Percentiles rank a stretch among this genome's conserved stretches.
Conservation (phyloP, 2,329 filamentous ascomycete species). For the Neocatenulostroma microsporum region DNA sequence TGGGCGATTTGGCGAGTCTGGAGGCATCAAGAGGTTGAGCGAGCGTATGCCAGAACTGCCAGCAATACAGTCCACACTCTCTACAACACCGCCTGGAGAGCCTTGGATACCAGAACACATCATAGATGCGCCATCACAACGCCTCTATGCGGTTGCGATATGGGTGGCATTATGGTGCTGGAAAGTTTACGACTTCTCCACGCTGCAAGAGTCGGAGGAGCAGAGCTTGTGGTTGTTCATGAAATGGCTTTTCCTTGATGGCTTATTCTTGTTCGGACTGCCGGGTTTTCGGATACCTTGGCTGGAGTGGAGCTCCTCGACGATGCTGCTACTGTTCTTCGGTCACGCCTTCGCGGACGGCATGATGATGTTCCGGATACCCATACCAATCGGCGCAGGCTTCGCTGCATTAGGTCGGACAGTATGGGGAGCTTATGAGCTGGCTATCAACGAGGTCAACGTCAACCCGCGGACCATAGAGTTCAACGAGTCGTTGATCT, state of each 20-base stretch:
- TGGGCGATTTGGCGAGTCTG: conserved; percentile 7
- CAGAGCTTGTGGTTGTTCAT: conserved; percentile 85
- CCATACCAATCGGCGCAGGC: conserved; percentile 68
- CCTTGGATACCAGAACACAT: conserved; percentile 75
- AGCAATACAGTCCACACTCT: conserved; percentile 17
- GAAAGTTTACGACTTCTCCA: conserved; percentile 80
- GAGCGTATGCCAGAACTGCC: conserved; percentile 18
- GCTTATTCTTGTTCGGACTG: conserved; percentile 75
- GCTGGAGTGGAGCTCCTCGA: conserved; percentile 80
- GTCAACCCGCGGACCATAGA: conserved; percentile 83
- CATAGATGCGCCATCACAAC: conserved; percentile 83
- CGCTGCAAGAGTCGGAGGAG: conserved; percentile 68
- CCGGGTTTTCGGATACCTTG: conserved; percentile 88
- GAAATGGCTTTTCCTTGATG: conserved; percentile 89
- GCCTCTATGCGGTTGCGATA: conserved; percentile 75
- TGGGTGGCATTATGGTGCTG: conserved; percentile 71
- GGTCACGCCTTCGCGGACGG: conserved; percentile 66
- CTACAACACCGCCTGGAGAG: conserved; percentile 22
- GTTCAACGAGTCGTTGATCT: conserved; percentile 86
- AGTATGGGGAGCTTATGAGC: conserved; percentile 75
- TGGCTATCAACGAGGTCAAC: conserved; percentile 85
- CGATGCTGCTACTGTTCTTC: conserved; percentile 63
- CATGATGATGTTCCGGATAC: conserved; percentile 85
- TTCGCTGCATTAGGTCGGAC: conserved; percentile 66
- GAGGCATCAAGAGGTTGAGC: conserved; percentile 4